phyloP scores from a whole-genome alignment of 306 rosid species.

The Vicia faba region DNA sequence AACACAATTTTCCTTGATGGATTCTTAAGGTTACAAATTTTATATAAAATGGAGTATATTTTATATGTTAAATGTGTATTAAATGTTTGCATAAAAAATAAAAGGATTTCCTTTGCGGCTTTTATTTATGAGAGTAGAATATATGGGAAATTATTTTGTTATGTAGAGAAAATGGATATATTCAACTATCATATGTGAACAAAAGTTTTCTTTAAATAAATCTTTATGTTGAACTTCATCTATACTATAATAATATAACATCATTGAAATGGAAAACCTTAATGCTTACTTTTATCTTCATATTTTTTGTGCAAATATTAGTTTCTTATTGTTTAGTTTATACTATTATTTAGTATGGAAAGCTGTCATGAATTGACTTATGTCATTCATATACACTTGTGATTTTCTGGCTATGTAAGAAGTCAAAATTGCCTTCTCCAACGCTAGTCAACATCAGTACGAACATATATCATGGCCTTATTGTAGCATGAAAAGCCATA shows the following conservation, averaged over 20 bases:
- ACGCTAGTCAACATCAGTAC: slow-evolving; percentile 14
- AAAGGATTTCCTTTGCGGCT: not conserved
- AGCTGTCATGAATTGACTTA: slow-evolving; percentile 7
- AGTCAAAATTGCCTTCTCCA: slow-evolving; percentile 22
- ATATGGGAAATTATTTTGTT: not conserved
- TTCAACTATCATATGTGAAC: not conserved
- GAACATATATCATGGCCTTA: not conserved
- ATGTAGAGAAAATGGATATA: not conserved
- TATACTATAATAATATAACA: not conserved
- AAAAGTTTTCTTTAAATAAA: not conserved
- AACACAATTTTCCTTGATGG: slow-evolving; percentile 1
- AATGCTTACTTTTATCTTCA: not conserved
- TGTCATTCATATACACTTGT: not conserved
- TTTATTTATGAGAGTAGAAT: not conserved
- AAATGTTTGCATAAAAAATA: not conserved
- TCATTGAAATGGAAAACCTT: not conserved
- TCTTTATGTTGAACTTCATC: slow-evolving; percentile 1
- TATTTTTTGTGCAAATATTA: not conserved
- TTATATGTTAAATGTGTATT: not conserved
- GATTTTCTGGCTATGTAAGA: not conserved
- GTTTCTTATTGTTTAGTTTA: not conserved
- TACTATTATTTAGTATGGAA: not conserved
- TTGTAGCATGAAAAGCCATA: slow-evolving; percentile 11
- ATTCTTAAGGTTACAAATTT: not conserved
- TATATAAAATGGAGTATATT: not conserved